These are phyloP conservation scores for Cunninghamia lanceolata DNA, from an alignment of 75 land plant species.

Conservation along the genomic window DNA sequence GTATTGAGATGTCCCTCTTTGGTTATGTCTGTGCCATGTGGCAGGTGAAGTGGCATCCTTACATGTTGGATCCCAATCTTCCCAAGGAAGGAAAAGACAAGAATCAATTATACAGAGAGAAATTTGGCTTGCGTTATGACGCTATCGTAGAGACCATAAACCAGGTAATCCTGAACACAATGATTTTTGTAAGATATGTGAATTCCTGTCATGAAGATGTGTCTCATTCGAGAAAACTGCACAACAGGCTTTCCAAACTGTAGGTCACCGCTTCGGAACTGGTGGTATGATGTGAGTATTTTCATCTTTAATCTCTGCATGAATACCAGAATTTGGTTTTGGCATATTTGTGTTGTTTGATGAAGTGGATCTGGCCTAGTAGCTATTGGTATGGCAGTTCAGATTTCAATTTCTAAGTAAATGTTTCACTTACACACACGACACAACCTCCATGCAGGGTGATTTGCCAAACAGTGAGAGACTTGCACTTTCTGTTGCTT, in stretches of 20 bases:
- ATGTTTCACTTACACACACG: neutral
- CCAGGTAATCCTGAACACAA: conserved; percentile 7
- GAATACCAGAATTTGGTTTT: neutral
- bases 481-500: neutral
- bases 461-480: neutral
- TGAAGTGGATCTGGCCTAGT: neutral
- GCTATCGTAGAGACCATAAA: conserved; percentile 1
- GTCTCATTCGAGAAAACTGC: neutral
- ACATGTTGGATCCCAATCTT: conserved; percentile 32
- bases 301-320: neutral
- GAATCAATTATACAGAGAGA: conserved; percentile 22
- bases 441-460: neutral
- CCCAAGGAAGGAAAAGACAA: conserved; percentile 33
- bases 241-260: conserved; percentile 22
- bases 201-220: neutral
- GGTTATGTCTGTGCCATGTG: neutral
- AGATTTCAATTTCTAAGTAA: too few relatives aligned
- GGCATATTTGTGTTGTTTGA: neutral
- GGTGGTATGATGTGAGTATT: conserved; percentile 32
- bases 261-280: conserved; percentile 24
- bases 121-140: conserved; percentile 19
- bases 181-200: neutral
- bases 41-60: conserved; percentile 41
- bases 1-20: too few relatives aligned
- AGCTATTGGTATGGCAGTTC: too few relatives aligned